Conservation (phyloP, 1,284 basidiomycete species). For the Cerioporus squamosus region DNA sequence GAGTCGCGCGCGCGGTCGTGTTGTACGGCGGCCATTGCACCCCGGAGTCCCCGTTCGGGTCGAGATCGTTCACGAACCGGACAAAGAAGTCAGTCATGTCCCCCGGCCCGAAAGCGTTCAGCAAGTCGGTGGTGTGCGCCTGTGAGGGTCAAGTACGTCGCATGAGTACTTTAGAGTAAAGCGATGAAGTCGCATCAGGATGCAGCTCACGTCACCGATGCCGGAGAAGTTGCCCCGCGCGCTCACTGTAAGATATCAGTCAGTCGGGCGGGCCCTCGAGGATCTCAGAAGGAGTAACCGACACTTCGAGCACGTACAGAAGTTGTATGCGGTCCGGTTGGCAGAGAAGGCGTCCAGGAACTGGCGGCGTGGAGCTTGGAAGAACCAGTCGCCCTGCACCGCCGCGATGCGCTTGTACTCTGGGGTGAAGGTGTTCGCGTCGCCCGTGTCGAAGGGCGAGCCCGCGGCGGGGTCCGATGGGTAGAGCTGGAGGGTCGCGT, state of each 20-base stretch:
- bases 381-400: conserved; percentile 44
- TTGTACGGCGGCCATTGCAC: conserved; percentile 22
- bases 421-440: conserved; percentile 43
- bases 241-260: too few relatives aligned
- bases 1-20: conserved; percentile 8
- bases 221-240: too few relatives aligned
- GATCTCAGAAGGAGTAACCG: too few relatives aligned
- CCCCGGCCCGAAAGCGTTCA: conserved; percentile 17
- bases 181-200: too few relatives aligned
- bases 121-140: conserved; percentile 22
- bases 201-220: too few relatives aligned
- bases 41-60: conserved; percentile 23
- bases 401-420: conserved; percentile 55
- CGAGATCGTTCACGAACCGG: conserved; percentile 27
- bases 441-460: conserved; percentile 43
- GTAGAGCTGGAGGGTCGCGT: conserved; percentile 29
- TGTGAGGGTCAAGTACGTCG: too few relatives aligned
- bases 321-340: conserved; percentile 11
- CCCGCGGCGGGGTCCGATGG: too few relatives aligned
- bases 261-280: too few relatives aligned
- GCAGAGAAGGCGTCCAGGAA: conserved; percentile 18
- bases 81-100: conserved; percentile 26
- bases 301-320: conserved; percentile 24
- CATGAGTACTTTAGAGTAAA: too few relatives aligned
- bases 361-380: background rate